Evolutionary conservation across 352 stramenopile genomes (phyloP).

Genomic region (Peronospora belbahrii): DNA sequence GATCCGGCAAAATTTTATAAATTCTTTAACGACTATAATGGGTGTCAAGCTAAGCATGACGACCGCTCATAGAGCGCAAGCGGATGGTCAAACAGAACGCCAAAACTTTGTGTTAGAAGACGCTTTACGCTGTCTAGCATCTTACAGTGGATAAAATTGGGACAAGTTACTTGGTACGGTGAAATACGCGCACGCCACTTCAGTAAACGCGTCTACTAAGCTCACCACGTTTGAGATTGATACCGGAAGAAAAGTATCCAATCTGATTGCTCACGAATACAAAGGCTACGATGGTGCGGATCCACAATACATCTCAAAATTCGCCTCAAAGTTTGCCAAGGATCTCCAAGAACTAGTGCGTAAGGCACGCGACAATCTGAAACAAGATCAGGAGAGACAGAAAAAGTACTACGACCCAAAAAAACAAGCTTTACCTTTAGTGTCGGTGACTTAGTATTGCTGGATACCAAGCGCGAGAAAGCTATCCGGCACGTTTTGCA

Average conservation of each 20-base stretch:
- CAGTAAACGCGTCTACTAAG: not conserved
- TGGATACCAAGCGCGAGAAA: slow-evolving; percentile 7
- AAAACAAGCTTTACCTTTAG: slow-evolving; percentile 3
- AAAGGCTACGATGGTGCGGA: not conserved
- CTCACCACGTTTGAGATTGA: not conserved
- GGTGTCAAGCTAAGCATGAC: too few relatives aligned
- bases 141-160: not conserved
- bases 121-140: slow-evolving; percentile 9
- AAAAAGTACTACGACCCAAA: slow-evolving; percentile 16
- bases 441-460: slow-evolving; percentile 1
- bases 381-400: slow-evolving; percentile 1
- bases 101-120: slow-evolving; percentile 14
- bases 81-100: slow-evolving; percentile 12
- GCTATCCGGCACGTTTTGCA: too few relatives aligned
- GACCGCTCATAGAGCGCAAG: not conserved
- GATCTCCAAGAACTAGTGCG: slow-evolving; percentile 7
- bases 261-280: not conserved
- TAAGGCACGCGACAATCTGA: slow-evolving; percentile 1
- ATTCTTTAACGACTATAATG: too few relatives aligned
- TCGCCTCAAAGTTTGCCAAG: slow-evolving; percentile 2
- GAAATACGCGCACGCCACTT: not conserved
- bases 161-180: not conserved
- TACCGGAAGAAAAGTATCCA: not conserved
- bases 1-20: too few relatives aligned
- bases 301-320: not conserved